Evolutionary conservation across 192 early-diverging fungal species (phyloP).

Genomic region (Backusella tuberculispora): DNA sequence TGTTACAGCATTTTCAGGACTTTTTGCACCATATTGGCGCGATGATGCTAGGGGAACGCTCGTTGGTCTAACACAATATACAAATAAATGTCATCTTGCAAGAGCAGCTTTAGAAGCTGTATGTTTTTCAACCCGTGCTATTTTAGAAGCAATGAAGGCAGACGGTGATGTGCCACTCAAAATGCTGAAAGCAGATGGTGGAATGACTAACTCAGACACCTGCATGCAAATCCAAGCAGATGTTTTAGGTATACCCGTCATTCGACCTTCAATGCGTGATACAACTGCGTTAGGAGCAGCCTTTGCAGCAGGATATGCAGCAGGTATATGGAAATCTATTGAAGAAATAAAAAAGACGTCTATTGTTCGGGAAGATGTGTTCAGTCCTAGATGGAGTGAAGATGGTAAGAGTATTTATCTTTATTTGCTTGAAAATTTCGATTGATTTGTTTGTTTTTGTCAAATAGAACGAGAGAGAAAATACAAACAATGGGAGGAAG

Average conservation of each 20-base stretch:
- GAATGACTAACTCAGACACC: constrained; percentile 87
- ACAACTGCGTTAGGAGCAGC: constrained; percentile 95
- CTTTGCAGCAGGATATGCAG: constrained; percentile 52
- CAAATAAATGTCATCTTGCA: constrained; percentile 84
- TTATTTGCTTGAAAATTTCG: not conserved
- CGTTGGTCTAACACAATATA: constrained; percentile 89
- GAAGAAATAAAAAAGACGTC: constrained; percentile 28
- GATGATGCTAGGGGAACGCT: constrained; percentile 89
- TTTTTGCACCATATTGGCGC: constrained; percentile 97
- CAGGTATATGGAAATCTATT: constrained; percentile 30
- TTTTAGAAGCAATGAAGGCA: constrained; percentile 89
- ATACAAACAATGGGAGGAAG: constrained; percentile 34
- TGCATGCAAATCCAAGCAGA: constrained; percentile 96
- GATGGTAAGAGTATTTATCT: constrained; percentile 17
- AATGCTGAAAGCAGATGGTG: constrained; percentile 86
- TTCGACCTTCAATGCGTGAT: constrained; percentile 87
- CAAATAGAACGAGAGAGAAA: constrained; percentile 24
- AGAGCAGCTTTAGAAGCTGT: constrained; percentile 90
- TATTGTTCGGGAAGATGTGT: constrained; percentile 24
- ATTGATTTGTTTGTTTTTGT: constrained; percentile 1
- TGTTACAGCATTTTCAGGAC: constrained; percentile 92
- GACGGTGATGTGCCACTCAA: constrained; percentile 73
- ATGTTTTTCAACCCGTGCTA: constrained; percentile 88
- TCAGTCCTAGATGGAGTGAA: constrained; percentile 25
- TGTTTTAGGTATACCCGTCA: constrained; percentile 79